phyloP scores from a whole-genome alignment of 208 protist species.

The Leishmania amazonensis region DNA sequence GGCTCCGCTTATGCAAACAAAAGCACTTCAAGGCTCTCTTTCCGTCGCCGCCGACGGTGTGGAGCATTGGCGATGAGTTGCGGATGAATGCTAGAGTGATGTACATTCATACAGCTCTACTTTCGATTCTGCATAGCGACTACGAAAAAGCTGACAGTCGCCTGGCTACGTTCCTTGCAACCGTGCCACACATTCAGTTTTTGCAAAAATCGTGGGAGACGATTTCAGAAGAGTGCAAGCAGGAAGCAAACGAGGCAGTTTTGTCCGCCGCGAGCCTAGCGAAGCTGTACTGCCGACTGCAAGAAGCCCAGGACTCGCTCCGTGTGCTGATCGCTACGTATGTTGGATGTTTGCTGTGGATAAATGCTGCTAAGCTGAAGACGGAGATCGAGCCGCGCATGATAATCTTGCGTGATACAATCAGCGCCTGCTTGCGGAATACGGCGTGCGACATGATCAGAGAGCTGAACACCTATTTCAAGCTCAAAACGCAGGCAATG shows the following conservation, averaged over 20 bases:
- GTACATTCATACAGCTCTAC: slow-evolving; percentile 55
- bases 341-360: slow-evolving; percentile 88
- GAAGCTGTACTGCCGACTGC: slow-evolving; percentile 78
- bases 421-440: slow-evolving; percentile 76
- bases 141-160: slow-evolving; percentile 82
- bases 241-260: slow-evolving; percentile 55
- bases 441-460: slow-evolving; percentile 62
- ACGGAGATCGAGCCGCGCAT: slow-evolving; percentile 89
- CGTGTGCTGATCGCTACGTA: slow-evolving; percentile 89
- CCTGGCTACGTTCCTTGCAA: slow-evolving; percentile 78
- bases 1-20: slow-evolving; percentile 75
- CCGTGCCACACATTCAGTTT: slow-evolving; percentile 88
- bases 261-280: slow-evolving; percentile 60
- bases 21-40: slow-evolving; percentile 85
- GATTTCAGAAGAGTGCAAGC: slow-evolving; percentile 77
- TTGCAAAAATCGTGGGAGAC: slow-evolving; percentile 79
- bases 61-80: slow-evolving; percentile 73
- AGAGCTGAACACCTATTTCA: slow-evolving; percentile 85
- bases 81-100: slow-evolving; percentile 66
- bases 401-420: slow-evolving; percentile 66
- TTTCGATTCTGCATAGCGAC: slow-evolving; percentile 75
- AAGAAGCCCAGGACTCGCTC: slow-evolving; percentile 82
- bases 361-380: slow-evolving; percentile 91
- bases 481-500: slow-evolving; percentile 85
- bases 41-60: slow-evolving; percentile 70